Conservation (phyloP, 495 filamentous ascomycete species). For the Sordaria brevicollis region DNA sequence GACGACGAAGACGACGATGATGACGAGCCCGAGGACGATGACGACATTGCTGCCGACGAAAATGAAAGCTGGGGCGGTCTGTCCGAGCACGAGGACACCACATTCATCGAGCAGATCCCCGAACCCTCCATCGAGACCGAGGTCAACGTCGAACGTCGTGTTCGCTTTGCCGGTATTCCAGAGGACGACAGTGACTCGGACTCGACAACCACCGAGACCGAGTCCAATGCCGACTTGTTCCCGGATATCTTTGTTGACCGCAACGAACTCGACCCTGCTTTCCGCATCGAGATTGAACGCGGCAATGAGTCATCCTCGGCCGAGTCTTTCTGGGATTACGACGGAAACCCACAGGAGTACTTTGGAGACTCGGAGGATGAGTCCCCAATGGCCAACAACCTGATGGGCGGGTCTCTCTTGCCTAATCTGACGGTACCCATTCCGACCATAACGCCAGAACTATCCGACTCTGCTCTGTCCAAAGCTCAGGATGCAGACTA, state of each 20-base stretch:
- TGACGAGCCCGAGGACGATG: constrained; percentile 16
- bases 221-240: constrained; percentile 43
- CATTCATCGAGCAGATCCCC: constrained; percentile 30
- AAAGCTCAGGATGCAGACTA: constrained; percentile 40
- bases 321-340: constrained; percentile 36
- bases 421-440: constrained; percentile 13
- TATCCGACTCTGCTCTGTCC: neutral
- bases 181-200: constrained; percentile 37
- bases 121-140: constrained; percentile 33
- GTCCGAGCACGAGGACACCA: constrained; percentile 36
- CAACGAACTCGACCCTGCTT: constrained; percentile 54
- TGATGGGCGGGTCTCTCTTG: neutral
- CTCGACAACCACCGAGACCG: constrained; percentile 35
- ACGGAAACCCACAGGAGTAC: constrained; percentile 16
- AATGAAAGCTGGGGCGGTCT: constrained; percentile 47
- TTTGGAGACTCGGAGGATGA: constrained; percentile 24
- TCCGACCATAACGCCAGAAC: constrained; percentile 27
- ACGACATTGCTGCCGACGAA: constrained; percentile 31
- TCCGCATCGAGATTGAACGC: constrained; percentile 60
- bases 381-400: neutral
- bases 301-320: constrained; percentile 37
- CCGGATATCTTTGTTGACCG: constrained; percentile 65
- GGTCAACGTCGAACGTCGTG: constrained; percentile 38
- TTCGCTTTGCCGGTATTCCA: constrained; percentile 40
- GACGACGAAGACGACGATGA: constrained; percentile 27